Base-by-base conservation (phyloP, 2,329 filamentous ascomycete genomes). In the Ascocoryne sarcoides region DNA sequence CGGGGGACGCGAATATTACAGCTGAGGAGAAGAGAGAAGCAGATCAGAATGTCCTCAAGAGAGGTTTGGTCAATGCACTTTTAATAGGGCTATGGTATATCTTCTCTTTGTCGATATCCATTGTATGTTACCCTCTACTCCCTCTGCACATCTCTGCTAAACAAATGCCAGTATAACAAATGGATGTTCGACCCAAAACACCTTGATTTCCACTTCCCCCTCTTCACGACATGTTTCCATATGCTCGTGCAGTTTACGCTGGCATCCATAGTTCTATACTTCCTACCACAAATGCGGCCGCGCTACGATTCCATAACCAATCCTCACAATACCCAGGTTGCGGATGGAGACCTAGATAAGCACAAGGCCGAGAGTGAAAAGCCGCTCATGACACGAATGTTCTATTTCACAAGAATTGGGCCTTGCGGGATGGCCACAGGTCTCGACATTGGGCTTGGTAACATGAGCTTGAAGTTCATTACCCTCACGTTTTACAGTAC, bases 171-270 rank as follows among this genome's bases (percentile, higher is more conserved):
- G 82, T 98, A 96, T 71, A 98, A 98, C 73, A 96, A 95, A 68
- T 96, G 92, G 92, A 96, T 98, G 90, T 96, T 98, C 65, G 84
- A 85, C 56, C 75, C 82, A 46, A 75, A 82, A 51, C 78, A 83
- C 51, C 76, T 93, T 52, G 82, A 95, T 63, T 98, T 98, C 61
- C 81, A 85, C 37, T 96, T 92, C 57, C 92, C 92, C 29, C 74
- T 98, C 36, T 96, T 96, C 64, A 95, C 89, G 9, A 98, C 92
- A 3, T 85, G 86, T 49, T 70, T 92, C 61, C 92, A 98, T 66
- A 96, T 96, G 89, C 67, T 89, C 16, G 88, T 98, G 36, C 92
- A 98, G 60, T 96, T 96, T 63, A 64, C 71, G 12, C 76, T 96
- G 31, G 75, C 92, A 7, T 79, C 74, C 14, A 62, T 84, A 32